A percentile compares a stretch with the other conserved stretches of the same genome.
Conservation (phyloP, 1,284 basidiomycete genomes). For the Salmacisia buchloeana region DNA sequence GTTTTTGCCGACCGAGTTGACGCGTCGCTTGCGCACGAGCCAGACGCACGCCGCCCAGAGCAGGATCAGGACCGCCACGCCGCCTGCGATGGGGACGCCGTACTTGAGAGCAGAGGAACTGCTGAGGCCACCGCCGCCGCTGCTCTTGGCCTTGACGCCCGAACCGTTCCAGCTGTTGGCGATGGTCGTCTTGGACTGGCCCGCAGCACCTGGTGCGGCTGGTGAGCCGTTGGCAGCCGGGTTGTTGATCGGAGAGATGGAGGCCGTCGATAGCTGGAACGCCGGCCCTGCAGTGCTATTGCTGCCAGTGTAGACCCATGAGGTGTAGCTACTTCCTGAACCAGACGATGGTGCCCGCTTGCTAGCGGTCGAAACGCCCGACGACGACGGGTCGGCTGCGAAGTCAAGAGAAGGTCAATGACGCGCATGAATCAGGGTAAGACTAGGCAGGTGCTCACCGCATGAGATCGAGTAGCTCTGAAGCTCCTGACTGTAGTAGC, state of each 20-base stretch:
- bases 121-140: background rate
- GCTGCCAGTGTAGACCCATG: constrained; percentile 36
- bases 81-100: constrained; percentile 23
- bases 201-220: constrained; percentile 18
- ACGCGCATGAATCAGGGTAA: background rate
- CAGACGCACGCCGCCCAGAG: constrained; percentile 14
- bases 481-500: too few relatives aligned
- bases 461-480: background rate
- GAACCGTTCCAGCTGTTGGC: constrained; percentile 16
- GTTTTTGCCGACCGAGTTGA: constrained; percentile 3
- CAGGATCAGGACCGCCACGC: constrained; percentile 16
- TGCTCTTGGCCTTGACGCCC: constrained; percentile 6
- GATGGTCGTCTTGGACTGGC: background rate
- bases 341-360: constrained; percentile 27
- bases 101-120: constrained; percentile 19
- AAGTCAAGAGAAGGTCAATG: constrained; percentile 12
- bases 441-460: background rate
- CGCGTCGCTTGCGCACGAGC: background rate
- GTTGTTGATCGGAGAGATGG: constrained; percentile 15
- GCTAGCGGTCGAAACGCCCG: background rate
- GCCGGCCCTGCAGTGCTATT: constrained; percentile 19
- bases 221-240: constrained; percentile 17
- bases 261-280: constrained; percentile 20
- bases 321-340: constrained; percentile 20
- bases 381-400: constrained; percentile 16